Evolutionary conservation across 352 stramenopile species (phyloP).

Genomic region (Pythium aphanidermatum): DNA sequence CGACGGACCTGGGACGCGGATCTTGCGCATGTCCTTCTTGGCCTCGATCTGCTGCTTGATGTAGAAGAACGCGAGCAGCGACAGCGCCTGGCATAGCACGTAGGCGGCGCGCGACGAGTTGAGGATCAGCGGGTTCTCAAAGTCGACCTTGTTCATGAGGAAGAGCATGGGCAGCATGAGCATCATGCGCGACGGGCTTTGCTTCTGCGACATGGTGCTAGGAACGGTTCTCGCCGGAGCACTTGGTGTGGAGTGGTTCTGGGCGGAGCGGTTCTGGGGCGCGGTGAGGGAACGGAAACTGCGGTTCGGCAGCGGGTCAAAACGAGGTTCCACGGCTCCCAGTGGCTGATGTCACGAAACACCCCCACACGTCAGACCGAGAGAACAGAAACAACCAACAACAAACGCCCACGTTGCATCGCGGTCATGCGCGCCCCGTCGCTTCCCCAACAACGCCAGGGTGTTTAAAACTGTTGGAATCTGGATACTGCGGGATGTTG

Average conservation of each 20-base stretch:
- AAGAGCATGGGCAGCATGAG: constrained; percentile 84
- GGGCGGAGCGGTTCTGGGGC: too few relatives aligned
- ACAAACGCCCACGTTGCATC: too few relatives aligned
- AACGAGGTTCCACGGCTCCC: too few relatives aligned
- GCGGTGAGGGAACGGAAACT: too few relatives aligned
- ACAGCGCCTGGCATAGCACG: constrained; percentile 49
- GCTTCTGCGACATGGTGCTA: constrained; percentile 36
- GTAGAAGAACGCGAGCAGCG: constrained; percentile 59
- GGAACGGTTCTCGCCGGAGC: not conserved
- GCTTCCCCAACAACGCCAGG: too few relatives aligned
- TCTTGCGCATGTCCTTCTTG: constrained; percentile 77
- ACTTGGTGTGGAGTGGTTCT: not conserved
- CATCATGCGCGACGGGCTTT: constrained; percentile 76
- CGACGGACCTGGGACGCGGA: constrained; percentile 60
- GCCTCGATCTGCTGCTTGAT: constrained; percentile 66
- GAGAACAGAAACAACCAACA: too few relatives aligned
- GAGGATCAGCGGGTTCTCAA: constrained; percentile 65
- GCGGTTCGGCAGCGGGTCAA: too few relatives aligned
- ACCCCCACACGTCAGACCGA: too few relatives aligned
- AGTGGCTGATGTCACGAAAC: too few relatives aligned
- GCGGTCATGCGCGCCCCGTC: too few relatives aligned
- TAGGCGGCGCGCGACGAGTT: constrained; percentile 59
- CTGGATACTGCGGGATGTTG: too few relatives aligned
- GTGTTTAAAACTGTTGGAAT: too few relatives aligned
- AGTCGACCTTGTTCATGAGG: constrained; percentile 83